Base-by-base conservation (phyloP, 805 yeast species). In the Lipomyces mesembrius region DNA sequence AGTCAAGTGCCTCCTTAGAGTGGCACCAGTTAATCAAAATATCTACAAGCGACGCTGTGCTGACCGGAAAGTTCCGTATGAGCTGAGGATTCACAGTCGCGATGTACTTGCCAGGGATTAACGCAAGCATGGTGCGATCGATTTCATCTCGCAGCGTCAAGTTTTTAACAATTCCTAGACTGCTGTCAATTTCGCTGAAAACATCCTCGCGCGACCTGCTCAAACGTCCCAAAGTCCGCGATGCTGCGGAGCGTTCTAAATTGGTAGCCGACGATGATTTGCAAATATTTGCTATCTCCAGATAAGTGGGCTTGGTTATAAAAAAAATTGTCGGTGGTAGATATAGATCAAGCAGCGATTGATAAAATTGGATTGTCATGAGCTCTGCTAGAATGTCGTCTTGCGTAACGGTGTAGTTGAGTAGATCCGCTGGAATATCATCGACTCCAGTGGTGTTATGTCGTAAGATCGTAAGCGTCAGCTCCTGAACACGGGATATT, bases 351-450 rank as follows among this genome's bases (percentile, higher is more conserved):
- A 60, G 60, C 39, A 68, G 57, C 7, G 57, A 39, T 37, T 68
- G 70, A 53, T 68, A 68, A 43, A 67, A 68, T n/a, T 68, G 65
- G 27, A 67, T 54, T 17, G 64, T 61, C 56, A 59, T 60, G 8
- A 68, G 39, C 34, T 51, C 61, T 12, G 58, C 67, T 8, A 68
- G 59, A 29, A 63, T 32, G 52, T 68, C 71, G 17, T 63, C 68
- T 6, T 59, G n/a, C 9, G 51, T 37, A 20, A 66, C 55, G 2
- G n/a, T 29, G 34, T 35, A 68, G n/a, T 12, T 6, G 7, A 68
- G 25, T 14, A 68, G 59, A 22, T 51, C 52, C 4, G 32, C 54
- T 3, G 70, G 67, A 9, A 68, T 39, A 32, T 61, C 70, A 20
- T 60, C 63, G 37, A 62, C 43, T 17, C 71, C 71, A 12, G 17